Evolutionary conservation across 2,329 filamentous ascomycete species (phyloP).

Genomic region (Stagonosporopsis rhizophila): DNA sequence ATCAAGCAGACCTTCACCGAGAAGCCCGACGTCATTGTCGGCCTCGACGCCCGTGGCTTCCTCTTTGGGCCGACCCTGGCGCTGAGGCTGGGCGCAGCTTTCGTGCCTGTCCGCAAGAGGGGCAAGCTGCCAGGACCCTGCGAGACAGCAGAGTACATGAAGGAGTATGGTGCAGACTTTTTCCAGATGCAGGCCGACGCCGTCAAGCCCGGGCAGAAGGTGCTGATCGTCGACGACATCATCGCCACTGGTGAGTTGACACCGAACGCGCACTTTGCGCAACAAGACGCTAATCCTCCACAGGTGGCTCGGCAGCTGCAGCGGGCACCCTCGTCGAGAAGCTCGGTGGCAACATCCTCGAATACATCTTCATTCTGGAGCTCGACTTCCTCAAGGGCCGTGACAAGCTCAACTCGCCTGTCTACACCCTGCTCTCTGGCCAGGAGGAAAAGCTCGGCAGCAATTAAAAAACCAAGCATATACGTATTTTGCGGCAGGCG

Average conservation of each 20-base stretch:
- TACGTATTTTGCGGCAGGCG: constrained; percentile 18
- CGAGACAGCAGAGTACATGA: constrained; percentile 84
- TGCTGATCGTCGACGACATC: constrained; percentile 95
- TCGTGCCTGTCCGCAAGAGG: constrained; percentile 92
- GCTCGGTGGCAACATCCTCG: constrained; percentile 83
- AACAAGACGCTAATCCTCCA: constrained; percentile 16
- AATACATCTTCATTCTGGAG: constrained; percentile 95
- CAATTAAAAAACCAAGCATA: constrained; percentile 9
- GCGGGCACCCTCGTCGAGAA: constrained; percentile 86
- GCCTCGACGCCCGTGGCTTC: constrained; percentile 92
- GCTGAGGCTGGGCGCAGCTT: constrained; percentile 79
- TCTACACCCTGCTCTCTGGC: constrained; percentile 79
- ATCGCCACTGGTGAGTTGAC: constrained; percentile 85
- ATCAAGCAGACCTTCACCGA: constrained; percentile 67
- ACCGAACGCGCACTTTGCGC: neutral
- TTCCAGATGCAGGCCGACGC: constrained; percentile 95
- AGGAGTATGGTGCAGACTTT: constrained; percentile 94
- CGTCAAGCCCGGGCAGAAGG: constrained; percentile 84
- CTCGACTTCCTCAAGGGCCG: constrained; percentile 91
- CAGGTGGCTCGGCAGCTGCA: constrained; percentile 89
- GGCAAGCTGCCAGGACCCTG: constrained; percentile 94
- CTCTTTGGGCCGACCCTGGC: constrained; percentile 92
- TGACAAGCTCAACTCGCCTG: constrained; percentile 84
- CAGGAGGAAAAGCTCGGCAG: constrained; percentile 55
- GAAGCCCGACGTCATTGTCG: constrained; percentile 88